phyloP scores from a whole-genome alignment of 2,329 filamentous ascomycete species.

The Pseudocercospora eumusae region DNA sequence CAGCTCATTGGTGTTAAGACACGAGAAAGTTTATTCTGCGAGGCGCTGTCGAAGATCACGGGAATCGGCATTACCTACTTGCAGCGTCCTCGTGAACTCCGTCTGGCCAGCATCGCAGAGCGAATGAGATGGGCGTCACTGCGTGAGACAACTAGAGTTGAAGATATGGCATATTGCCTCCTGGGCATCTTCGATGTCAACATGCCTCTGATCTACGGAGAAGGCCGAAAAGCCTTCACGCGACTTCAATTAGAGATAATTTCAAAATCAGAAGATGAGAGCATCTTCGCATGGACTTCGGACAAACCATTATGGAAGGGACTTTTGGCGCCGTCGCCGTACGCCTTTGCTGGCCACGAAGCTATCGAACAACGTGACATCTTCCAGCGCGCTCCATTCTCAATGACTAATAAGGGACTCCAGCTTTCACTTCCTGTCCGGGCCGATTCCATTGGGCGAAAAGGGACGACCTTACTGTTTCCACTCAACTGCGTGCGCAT shows the following conservation, averaged over 20 bases:
- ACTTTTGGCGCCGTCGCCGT: background rate
- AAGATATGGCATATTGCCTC: conserved; percentile 22
- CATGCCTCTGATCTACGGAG: conserved; percentile 19
- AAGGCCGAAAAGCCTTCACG: conserved; percentile 10
- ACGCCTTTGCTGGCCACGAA: background rate
- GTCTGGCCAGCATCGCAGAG: conserved; percentile 12
- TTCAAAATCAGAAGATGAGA: conserved; percentile 7
- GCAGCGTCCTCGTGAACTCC: conserved; percentile 6
- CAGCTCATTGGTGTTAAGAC: conserved; percentile 23
- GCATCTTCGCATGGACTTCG: conserved; percentile 14
- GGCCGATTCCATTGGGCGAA: background rate
- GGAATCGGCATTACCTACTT: conserved; percentile 13
- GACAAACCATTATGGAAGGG: background rate
- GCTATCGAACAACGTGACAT: background rate
- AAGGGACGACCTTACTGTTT: background rate
- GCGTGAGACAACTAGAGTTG: conserved; percentile 17
- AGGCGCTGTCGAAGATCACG: conserved; percentile 8
- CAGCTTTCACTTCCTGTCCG: background rate
- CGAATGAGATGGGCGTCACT: conserved; percentile 17
- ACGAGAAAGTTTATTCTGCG: background rate
- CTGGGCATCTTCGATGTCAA: conserved; percentile 20
- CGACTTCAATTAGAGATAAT: conserved; percentile 13
- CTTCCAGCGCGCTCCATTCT: background rate
- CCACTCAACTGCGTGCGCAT: background rate
- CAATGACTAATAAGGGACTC: background rate